phyloP scores from a whole-genome alignment of 1,284 basidiomycete species.

The Puccinia novopanici region DNA sequence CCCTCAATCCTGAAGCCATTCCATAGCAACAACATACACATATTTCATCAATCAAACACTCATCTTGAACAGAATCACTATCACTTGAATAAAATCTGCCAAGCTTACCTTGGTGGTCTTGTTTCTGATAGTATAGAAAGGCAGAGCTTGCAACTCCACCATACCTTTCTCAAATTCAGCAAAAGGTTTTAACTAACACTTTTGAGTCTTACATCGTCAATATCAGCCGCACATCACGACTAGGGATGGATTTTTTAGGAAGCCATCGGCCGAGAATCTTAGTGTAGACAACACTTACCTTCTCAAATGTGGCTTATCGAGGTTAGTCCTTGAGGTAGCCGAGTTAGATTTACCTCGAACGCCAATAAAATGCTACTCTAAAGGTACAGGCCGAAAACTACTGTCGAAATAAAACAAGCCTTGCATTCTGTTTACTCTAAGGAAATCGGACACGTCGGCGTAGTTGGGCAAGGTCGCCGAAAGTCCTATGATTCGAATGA shows the following conservation, averaged over 20 bases:
- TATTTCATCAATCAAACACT: no score
- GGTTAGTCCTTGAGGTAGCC: conserved; percentile 73
- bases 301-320: conserved; percentile 90
- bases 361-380: conserved; percentile 97
- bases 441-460: conserved; percentile 91
- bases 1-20: no score
- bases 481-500: conserved; percentile 97
- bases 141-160: no score
- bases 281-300: conserved; percentile 60
- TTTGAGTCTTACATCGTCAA: background rate
- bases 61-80: no score
- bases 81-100: no score
- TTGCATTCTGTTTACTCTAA: conserved; percentile 81
- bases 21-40: no score
- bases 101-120: no score
- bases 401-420: conserved; percentile 99
- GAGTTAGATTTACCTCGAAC: conserved; percentile 88
- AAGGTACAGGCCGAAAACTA: conserved; percentile 92
- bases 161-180: no score
- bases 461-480: conserved; percentile 98
- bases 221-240: background rate
- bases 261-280: background rate
- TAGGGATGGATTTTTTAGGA: no score
- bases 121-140: no score
- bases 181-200: no score